Evolutionary conservation across 2,329 filamentous ascomycete species (phyloP).

Genomic region (Colletotrichum horii): DNA sequence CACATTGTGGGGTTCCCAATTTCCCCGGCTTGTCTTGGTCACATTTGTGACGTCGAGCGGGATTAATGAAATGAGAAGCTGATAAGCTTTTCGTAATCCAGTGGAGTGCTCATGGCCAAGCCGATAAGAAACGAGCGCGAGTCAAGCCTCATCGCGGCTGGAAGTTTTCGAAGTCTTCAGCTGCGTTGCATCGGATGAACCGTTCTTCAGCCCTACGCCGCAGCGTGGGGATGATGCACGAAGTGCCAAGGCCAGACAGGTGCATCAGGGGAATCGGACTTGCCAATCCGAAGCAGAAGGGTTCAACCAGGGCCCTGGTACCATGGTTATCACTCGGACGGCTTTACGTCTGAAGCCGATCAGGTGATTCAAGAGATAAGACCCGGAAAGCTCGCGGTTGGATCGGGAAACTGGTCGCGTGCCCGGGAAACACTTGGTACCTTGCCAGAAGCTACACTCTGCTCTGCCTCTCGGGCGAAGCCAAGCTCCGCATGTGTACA

Average conservation of each 20-base stretch:
- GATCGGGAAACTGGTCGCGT: neutral
- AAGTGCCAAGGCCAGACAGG: neutral
- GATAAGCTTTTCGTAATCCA: neutral
- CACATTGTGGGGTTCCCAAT: slow-evolving; percentile 18
- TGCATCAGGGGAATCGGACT: neutral
- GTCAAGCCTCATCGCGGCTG: neutral
- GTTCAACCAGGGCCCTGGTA: neutral
- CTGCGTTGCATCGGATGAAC: neutral
- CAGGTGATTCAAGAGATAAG: neutral
- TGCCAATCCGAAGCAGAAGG: neutral
- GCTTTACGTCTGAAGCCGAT: neutral
- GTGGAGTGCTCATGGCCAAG: neutral
- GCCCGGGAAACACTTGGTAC: neutral
- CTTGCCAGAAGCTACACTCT: neutral
- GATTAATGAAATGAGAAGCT: slow-evolving; percentile 10
- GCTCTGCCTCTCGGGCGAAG: neutral
- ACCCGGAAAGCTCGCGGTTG: neutral
- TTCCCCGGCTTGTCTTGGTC: neutral
- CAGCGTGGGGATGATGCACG: neutral
- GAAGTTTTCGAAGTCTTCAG: neutral
- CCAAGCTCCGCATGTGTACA: neutral
- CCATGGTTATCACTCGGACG: neutral
- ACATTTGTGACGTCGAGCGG: slow-evolving; percentile 9
- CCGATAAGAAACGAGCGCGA: neutral
- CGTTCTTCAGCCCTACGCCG: neutral